A percentile compares a stretch with the other conserved stretches of the same genome.
phyloP scores from a whole-genome alignment of 1,284 basidiomycete species.

The Lignosus rhinocerotis region DNA sequence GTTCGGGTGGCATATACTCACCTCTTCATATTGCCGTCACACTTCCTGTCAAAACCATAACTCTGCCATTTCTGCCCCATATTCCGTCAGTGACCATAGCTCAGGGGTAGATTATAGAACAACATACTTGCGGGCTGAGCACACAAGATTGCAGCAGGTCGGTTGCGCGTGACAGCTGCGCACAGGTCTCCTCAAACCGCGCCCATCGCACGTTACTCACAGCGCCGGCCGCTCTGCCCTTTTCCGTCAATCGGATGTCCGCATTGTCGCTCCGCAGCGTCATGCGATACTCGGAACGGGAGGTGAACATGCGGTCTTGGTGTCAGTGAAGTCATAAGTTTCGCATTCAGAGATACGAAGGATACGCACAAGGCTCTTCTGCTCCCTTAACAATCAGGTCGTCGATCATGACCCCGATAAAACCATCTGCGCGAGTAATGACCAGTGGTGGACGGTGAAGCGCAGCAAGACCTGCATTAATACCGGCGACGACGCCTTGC shows the following conservation, averaged over 20 bases:
- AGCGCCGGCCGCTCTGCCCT: slow-evolving; percentile 59
- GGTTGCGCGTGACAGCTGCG: slow-evolving; percentile 52
- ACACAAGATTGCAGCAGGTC: slow-evolving; percentile 47
- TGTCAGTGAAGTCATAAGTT: neutral
- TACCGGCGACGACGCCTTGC: slow-evolving; percentile 82
- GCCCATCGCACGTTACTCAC: slow-evolving; percentile 69
- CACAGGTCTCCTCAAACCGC: slow-evolving; percentile 47
- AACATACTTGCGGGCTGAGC: slow-evolving; percentile 62
- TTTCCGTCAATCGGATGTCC: slow-evolving; percentile 76
- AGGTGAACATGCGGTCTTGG: slow-evolving; percentile 90
- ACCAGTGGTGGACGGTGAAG: slow-evolving; percentile 55
- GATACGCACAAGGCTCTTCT: slow-evolving; percentile 79
- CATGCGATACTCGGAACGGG: slow-evolving; percentile 87
- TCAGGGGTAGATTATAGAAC: neutral
- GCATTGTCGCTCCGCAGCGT: slow-evolving; percentile 88
- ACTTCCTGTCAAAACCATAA: slow-evolving; percentile 55
- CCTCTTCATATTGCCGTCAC: slow-evolving; percentile 66
- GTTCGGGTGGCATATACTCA: slow-evolving; percentile 26
- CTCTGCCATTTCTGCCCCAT: slow-evolving; percentile 55
- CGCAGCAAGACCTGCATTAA: slow-evolving; percentile 81
- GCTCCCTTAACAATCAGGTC: slow-evolving; percentile 86
- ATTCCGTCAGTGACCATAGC: neutral
- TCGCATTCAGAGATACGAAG: neutral
- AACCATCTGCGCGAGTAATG: slow-evolving; percentile 81
- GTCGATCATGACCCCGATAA: slow-evolving; percentile 88